Evolutionary conservation across 2,329 filamentous ascomycete genomes (phyloP).

Genomic region (Ilyonectria sp.): DNA sequence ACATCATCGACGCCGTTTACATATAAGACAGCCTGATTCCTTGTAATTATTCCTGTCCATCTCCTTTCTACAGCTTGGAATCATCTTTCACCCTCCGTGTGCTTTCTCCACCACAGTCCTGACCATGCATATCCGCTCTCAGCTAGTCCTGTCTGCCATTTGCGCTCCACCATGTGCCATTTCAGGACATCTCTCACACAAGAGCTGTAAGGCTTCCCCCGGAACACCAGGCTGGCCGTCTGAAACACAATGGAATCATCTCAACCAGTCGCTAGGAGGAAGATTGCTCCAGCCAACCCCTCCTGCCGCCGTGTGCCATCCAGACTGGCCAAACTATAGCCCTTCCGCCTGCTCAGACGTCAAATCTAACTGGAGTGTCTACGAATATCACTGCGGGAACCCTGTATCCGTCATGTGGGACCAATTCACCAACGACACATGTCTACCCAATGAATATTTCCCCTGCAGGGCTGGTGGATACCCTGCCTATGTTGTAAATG

Average conservation of each 20-base stretch:
- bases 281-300: constrained; percentile 60
- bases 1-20: background rate
- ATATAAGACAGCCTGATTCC: background rate
- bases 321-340: constrained; percentile 44
- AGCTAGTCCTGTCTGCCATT: constrained; percentile 18
- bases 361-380: constrained; percentile 45
- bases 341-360: constrained; percentile 49
- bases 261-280: constrained; percentile 63
- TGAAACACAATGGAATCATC: constrained; percentile 56
- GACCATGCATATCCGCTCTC: constrained; percentile 25
- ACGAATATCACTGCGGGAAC: constrained; percentile 48
- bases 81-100: no score
- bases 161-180: background rate
- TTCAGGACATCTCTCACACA: constrained; percentile 1
- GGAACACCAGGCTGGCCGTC: constrained; percentile 64
- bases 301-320: constrained; percentile 52
- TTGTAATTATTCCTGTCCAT: no score
- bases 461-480: constrained; percentile 55
- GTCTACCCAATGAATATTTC: constrained; percentile 58
- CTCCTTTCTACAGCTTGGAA: background rate
- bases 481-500: constrained; percentile 56
- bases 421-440: constrained; percentile 66
- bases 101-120: background rate
- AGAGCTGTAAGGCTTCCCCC: constrained; percentile 64
- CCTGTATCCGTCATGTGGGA: constrained; percentile 54